Percentiles rank a stretch among this genome's conserved stretches.
phyloP scores from a whole-genome alignment of 345 rosid species.

The Pistacia atlantica region DNA sequence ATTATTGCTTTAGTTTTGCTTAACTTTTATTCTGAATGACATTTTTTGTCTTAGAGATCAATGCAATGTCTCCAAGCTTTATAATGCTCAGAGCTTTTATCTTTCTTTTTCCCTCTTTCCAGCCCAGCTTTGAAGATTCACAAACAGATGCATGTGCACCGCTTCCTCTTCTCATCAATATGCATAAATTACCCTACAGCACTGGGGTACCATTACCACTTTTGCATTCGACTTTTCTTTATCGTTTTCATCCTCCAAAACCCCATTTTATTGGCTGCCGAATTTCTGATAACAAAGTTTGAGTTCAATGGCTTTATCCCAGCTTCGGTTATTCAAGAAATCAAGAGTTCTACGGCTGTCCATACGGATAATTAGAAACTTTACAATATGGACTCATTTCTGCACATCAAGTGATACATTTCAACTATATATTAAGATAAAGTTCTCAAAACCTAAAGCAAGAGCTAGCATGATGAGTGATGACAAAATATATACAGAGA shows the following conservation, averaged over 20 bases:
- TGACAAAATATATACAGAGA: not conserved
- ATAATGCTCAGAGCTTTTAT: conserved; percentile 12
- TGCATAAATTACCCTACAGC: conserved; percentile 9
- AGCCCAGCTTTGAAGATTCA: conserved; percentile 26
- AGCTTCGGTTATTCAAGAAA: not conserved
- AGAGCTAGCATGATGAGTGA: not conserved
- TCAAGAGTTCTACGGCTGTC: not conserved
- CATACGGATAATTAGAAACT: not conserved
- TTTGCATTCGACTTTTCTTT: not conserved
- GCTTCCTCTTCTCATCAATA: conserved; percentile 11
- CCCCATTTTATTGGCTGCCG: not conserved
- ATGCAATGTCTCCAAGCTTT: conserved; percentile 15
- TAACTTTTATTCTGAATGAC: conserved; percentile 10
- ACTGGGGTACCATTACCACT: not conserved
- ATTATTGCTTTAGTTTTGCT: not conserved
- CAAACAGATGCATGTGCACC: conserved; percentile 25
- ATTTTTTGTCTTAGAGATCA: not conserved
- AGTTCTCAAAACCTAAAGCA: no score
- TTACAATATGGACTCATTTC: no score
- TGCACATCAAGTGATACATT: no score
- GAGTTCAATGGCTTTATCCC: not conserved
- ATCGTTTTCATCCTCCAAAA: not conserved
- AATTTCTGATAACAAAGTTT: not conserved
- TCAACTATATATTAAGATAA: no score
- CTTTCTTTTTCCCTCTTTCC: conserved; percentile 24